Percentiles rank a stretch among this genome's conserved stretches.
Conservation (phyloP, 163 green algal genomes). For the Chlamydomonas reinhardtii region DNA sequence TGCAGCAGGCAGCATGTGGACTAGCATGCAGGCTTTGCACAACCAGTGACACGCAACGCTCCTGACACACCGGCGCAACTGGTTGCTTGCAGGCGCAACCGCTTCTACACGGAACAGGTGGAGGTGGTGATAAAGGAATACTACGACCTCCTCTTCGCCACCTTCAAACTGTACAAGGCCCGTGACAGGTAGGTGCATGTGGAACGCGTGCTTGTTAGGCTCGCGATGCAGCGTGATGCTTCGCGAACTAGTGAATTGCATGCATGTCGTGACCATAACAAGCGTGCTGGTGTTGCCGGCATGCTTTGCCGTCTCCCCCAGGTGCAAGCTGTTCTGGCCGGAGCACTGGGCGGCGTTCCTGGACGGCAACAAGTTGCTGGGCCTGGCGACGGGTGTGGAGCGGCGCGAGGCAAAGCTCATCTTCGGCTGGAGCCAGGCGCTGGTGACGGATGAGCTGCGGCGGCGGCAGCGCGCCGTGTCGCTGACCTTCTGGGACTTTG, state of each 20-base stretch:
- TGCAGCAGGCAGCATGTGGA: no score
- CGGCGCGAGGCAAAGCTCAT: constrained; percentile 53
- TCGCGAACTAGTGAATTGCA: no score
- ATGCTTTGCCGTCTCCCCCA: background rate
- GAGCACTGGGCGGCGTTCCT: constrained; percentile 65
- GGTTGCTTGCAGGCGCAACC: constrained; percentile 26
- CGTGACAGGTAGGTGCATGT: constrained; percentile 39
- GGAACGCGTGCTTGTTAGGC: background rate
- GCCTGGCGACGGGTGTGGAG: constrained; percentile 50
- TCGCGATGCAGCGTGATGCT: no score
- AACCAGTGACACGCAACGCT: no score
- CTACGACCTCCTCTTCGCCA: constrained; percentile 46
- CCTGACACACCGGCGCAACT: no score
- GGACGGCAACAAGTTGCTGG: constrained; percentile 55
- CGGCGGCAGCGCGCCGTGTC: constrained; percentile 61
- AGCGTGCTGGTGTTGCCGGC: no score
- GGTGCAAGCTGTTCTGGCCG: constrained; percentile 32
- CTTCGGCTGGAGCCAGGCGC: constrained; percentile 59
- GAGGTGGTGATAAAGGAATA: constrained; percentile 52
- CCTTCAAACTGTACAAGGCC: constrained; percentile 67
- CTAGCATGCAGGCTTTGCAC: no score
- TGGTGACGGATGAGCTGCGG: constrained; percentile 68
- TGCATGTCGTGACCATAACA: no score
- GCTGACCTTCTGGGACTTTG: constrained; percentile 62
- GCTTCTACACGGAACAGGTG: constrained; percentile 52